Percentiles rank a stretch among this genome's conserved stretches.
phyloP scores from a whole-genome alignment of 1,139 yeast genomes.

The Candida tropicalis region DNA sequence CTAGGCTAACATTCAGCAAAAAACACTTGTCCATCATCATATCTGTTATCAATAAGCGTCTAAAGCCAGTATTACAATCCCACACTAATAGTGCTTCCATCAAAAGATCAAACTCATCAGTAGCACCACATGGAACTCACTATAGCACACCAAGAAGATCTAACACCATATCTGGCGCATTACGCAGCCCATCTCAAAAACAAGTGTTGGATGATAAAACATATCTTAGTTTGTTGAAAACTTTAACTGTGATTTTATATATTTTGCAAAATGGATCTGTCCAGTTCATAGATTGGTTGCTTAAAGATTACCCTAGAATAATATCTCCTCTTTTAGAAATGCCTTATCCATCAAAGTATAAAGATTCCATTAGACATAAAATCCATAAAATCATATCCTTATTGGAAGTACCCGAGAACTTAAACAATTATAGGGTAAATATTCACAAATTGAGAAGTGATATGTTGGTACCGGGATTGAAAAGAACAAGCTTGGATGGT shows the following conservation, averaged over 20 bases:
- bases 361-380: slow-evolving; percentile 31
- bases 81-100: slow-evolving; percentile 1
- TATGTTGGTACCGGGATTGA: slow-evolving; percentile 41
- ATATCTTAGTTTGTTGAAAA: slow-evolving; percentile 27
- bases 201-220: slow-evolving; percentile 10
- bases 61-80: slow-evolving; percentile 10
- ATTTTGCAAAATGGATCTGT: slow-evolving; percentile 42
- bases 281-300: slow-evolving; percentile 35
- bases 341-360: slow-evolving; percentile 15
- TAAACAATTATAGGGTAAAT: slow-evolving; percentile 36
- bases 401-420: slow-evolving; percentile 27
- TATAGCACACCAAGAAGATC: slow-evolving; percentile 10
- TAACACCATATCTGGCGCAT: slow-evolving; percentile 5
- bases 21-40: slow-evolving; percentile 21
- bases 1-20: slow-evolving; percentile 29
- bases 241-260: slow-evolving; percentile 38
- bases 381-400: slow-evolving; percentile 30
- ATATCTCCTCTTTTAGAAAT: slow-evolving; percentile 13
- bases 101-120: slow-evolving; percentile 9
- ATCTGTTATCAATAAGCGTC: slow-evolving; percentile 19
- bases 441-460: slow-evolving; percentile 43
- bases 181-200: neutral
- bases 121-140: neutral
- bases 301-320: slow-evolving; percentile 6
- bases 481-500: slow-evolving; percentile 19